Conservation (phyloP, 805 yeast genomes). For the Metschnikowia lunata region DNA sequence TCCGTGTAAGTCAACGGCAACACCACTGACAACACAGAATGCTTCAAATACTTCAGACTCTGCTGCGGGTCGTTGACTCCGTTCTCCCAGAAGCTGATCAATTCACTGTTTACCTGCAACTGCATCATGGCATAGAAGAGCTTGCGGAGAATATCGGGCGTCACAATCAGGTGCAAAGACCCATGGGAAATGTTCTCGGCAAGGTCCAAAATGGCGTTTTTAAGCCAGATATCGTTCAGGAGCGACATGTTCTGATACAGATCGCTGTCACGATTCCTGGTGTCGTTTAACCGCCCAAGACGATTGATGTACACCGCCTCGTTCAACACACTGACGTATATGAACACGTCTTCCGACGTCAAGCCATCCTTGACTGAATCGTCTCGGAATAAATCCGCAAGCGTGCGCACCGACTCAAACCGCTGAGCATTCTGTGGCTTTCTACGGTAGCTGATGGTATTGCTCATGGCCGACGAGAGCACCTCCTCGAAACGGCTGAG, state of each 20-base stretch:
- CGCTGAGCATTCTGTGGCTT: not conserved
- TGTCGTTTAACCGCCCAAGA: conserved; percentile 28
- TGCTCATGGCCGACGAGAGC: conserved; percentile 9
- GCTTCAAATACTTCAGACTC: conserved; percentile 49
- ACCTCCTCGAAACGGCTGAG: conserved; percentile 29
- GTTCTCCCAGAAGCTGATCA: conserved; percentile 65
- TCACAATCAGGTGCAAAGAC: conserved; percentile 24
- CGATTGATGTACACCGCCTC: conserved; percentile 25
- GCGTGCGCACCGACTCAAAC: conserved; percentile 6
- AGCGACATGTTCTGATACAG: conserved; percentile 22
- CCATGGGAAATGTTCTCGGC: conserved; percentile 28
- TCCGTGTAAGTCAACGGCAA: conserved; percentile 62
- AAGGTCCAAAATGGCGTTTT: conserved; percentile 29
- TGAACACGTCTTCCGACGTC: conserved; percentile 9
- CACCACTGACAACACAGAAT: conserved; percentile 63
- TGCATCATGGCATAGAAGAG: conserved; percentile 31
- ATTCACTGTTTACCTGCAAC: conserved; percentile 48
- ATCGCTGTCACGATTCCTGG: conserved; percentile 37
- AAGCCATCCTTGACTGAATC: conserved; percentile 10
- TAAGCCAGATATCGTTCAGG: conserved; percentile 26
- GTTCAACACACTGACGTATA: conserved; percentile 14
- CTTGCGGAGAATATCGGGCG: conserved; percentile 21
- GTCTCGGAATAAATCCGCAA: conserved; percentile 12
- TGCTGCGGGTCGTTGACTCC: conserved; percentile 45
- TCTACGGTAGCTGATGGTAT: conserved; percentile 4